A percentile compares a stretch with the other conserved stretches of the same genome.
Evolutionary conservation across 176 grass and related monocot genomes (phyloP).

Genomic region (bread wheat (Triticum aestivum)): IWGSC_CS_RefSeq_v2.1 NC_057796.1:114790329-114790828

Average conservation of each 20-base stretch:
- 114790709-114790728: background rate
- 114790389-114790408: background rate
- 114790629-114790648: background rate
- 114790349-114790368: no score
- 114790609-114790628: background rate
- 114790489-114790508: background rate
- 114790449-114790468: background rate
- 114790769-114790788: slow-evolving; percentile 63
- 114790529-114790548: slow-evolving; percentile 31
- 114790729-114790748: background rate
- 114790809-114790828: slow-evolving; percentile 70
- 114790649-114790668: no score
- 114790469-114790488: background rate
- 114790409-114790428: background rate
- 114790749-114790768: slow-evolving; percentile 90
- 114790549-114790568: slow-evolving; percentile 95
- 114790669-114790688: no score
- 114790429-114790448: background rate
- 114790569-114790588: slow-evolving; percentile 69
- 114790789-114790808: slow-evolving; percentile 63
- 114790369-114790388: background rate
- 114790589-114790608: slow-evolving; percentile 62
- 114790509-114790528: slow-evolving; percentile 24
- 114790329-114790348: no score
- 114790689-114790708: no score